A percentile compares a stretch with the other conserved stretches of the same genome.
Evolutionary conservation across 2,329 filamentous ascomycete species (phyloP).

Genomic region (Sarocladium brachiariae): DNA sequence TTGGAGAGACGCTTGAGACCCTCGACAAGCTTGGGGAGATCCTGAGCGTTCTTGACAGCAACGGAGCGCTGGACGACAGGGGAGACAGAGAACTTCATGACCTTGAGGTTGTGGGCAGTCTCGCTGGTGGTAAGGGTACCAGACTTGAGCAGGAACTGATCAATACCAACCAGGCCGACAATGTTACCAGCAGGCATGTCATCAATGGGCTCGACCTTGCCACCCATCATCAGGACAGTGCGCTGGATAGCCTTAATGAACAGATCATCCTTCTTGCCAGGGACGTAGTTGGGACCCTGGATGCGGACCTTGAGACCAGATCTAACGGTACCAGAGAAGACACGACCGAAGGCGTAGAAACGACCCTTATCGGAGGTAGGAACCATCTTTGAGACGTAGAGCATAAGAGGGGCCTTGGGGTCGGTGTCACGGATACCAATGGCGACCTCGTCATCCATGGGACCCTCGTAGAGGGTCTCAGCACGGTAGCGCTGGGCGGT

Average conservation of each 20-base stretch:
- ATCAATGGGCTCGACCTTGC: slow-evolving; percentile 97
- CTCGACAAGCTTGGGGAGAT: slow-evolving; percentile 99
- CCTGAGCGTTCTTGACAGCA: slow-evolving; percentile 99
- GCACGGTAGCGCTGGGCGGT: slow-evolving; percentile 96
- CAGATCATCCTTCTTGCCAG: slow-evolving; percentile 97
- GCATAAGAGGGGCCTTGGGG: slow-evolving; percentile 96
- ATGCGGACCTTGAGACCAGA: slow-evolving; percentile 99
- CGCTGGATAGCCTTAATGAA: slow-evolving; percentile 99
- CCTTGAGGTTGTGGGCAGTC: slow-evolving; percentile 99
- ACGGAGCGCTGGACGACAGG: slow-evolving; percentile 98
- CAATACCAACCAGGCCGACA: slow-evolving; percentile 97
- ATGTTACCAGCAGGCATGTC: slow-evolving; percentile 99
- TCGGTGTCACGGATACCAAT: slow-evolving; percentile 98
- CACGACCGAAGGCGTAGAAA: slow-evolving; percentile 99
- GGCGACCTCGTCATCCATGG: slow-evolving; percentile 82
- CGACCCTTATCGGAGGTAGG: slow-evolving; percentile 99
- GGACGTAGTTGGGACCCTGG: slow-evolving; percentile 97
- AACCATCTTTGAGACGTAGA: slow-evolving; percentile 99
- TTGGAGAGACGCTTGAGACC: slow-evolving; percentile 99
- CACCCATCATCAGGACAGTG: slow-evolving; percentile 99
- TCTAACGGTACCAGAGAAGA: slow-evolving; percentile 96
- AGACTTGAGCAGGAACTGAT: slow-evolving; percentile 99
- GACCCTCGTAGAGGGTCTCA: slow-evolving; percentile 98
- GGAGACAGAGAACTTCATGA: slow-evolving; percentile 99
- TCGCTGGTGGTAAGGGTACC: slow-evolving; percentile 97